Evolutionary conservation across 495 filamentous ascomycete species (phyloP).

Genomic region (Tuber calosporum): DNA sequence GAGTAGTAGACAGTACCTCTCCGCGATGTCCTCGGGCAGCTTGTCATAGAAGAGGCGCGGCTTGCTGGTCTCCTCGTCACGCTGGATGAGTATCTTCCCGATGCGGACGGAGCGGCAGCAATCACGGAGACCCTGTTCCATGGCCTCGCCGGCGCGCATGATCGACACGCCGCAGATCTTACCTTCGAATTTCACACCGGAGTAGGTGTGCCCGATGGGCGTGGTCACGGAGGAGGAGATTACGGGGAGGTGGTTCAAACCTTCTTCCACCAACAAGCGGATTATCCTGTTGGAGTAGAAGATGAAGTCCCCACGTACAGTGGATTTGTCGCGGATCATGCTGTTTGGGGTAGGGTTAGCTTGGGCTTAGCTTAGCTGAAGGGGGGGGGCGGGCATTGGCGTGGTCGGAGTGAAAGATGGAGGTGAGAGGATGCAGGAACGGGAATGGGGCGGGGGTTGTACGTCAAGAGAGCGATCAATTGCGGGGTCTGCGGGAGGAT

Average conservation of each 20-base stretch:
- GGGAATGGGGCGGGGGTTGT: conserved; percentile 46
- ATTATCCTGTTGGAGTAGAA: conserved; percentile 99
- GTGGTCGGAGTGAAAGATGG: conserved; percentile 4
- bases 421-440: conserved; percentile 15
- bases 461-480: conserved; percentile 95
- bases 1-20: conserved; percentile 88
- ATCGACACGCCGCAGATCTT: conserved; percentile 98
- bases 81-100: conserved; percentile 94
- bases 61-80: conserved; percentile 88
- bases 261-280: conserved; percentile 94
- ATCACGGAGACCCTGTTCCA: conserved; percentile 94
- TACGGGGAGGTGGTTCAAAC: conserved; percentile 90
- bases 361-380: conserved; percentile 1
- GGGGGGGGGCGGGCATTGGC: background rate
- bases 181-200: conserved; percentile 88
- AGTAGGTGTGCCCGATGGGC: conserved; percentile 70
- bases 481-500: conserved; percentile 90
- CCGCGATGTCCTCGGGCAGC: conserved; percentile 82
- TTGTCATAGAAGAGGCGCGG: conserved; percentile 96
- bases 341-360: conserved; percentile 46
- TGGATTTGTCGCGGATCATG: conserved; percentile 88
- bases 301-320: conserved; percentile 88
- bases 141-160: conserved; percentile 95
- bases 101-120: conserved; percentile 95
- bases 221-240: conserved; percentile 81